Base-by-base conservation (phyloP, 2,329 filamentous ascomycete species). In the Calonectria naviculata region DNA sequence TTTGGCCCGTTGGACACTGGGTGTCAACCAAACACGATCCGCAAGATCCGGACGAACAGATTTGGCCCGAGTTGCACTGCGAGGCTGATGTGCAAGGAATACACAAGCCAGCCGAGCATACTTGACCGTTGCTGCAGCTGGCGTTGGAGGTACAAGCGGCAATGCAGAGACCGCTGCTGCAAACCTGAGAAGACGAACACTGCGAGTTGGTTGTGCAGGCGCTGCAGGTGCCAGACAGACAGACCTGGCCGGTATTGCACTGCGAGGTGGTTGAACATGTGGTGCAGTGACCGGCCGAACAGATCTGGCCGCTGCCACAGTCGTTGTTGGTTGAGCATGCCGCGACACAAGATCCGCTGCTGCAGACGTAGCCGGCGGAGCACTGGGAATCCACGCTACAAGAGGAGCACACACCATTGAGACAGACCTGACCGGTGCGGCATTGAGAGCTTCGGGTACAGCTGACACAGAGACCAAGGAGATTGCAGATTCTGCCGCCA, bases 141-240 rank as follows among this genome's bases (percentile, higher is more conserved):
- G 65, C 42, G 36, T 71, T 71, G 65, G 58, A 49, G 8, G 34
- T 26, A 26, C 69, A 71, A 5, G 69, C 69, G 6, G 69, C 69
- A 9, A 64, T 49, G 52, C 67, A 70, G 5, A 61, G 29, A 4
- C 67, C 54, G 24, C 9, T 47, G 36, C 62, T 44, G 64, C 72
- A 74, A 17, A 73, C 71, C 24, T 71, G 61, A n/a, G 65, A 63
- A 4, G 47, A 41, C 24, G 31, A 21, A 10, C 69, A 71, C 49
- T 71, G 69, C 10, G 63, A 54, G 15, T n/a, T 49, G 46, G 2
- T 61, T 3, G 65, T 58, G 31, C 69, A 71, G 8, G 49, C 21
- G 13, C 60, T 54, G 42, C 69, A 71, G 7, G 52, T 19, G 9
- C 58, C 68, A 1, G 62, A 47, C 10, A 56, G 21, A 12, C 67